phyloP scores from a whole-genome alignment of 169 alveolate genomes.

The Plasmodium berghei region DNA sequence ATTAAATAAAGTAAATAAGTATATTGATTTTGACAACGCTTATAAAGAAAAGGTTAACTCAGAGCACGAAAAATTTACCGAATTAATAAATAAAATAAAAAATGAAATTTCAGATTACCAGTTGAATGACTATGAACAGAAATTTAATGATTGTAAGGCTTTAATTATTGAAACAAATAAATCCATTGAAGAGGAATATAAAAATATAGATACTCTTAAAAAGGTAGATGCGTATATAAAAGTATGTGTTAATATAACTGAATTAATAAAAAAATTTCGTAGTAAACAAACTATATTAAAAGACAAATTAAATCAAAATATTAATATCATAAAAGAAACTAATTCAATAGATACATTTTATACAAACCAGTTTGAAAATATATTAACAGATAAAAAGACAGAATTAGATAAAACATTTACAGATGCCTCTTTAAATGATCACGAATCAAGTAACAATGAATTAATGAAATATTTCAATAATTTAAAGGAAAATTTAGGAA shows the following conservation, averaged over 20 bases:
- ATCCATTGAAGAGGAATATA: not conserved
- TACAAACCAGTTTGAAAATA: not conserved
- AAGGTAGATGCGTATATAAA: not conserved
- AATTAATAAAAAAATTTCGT: not conserved
- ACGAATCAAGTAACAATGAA: too few species aligned
- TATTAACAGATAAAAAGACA: not conserved
- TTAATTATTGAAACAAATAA: not conserved
- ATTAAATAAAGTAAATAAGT: too few species aligned
- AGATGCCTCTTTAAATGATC: too few species aligned
- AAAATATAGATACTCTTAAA: conserved; percentile 3
- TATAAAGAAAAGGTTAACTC: too few species aligned
- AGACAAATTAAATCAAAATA: not conserved
- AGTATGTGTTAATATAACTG: not conserved
- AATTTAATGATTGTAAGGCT: not conserved
- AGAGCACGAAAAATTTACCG: too few species aligned
- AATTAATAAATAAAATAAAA: too few species aligned
- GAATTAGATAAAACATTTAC: too few species aligned
- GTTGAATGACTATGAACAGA: not conserved
- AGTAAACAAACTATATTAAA: conserved; percentile 3
- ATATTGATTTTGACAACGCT: too few species aligned
- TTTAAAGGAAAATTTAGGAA: too few species aligned
- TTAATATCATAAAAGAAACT: not conserved
- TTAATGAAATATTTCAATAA: too few species aligned
- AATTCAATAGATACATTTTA: not conserved
- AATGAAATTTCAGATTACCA: not conserved